Conservation (phyloP, 2,329 filamentous ascomycete genomes). For the Calonectria leucothoes region DNA sequence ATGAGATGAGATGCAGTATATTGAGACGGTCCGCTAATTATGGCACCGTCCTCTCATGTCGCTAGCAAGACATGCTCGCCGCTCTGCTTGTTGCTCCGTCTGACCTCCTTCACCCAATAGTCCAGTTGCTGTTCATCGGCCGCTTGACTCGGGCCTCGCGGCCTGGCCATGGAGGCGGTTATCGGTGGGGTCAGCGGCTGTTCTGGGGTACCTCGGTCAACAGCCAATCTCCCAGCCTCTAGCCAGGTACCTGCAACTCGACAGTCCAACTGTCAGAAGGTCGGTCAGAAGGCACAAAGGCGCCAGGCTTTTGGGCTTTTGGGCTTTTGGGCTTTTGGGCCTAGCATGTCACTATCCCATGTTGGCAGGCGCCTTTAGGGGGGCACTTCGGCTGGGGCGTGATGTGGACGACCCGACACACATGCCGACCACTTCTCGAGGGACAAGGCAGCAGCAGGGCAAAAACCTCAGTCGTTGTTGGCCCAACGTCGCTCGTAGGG, state of each 20-base stretch:
- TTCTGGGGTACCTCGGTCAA: slow-evolving; percentile 36
- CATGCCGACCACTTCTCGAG: background rate
- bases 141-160: slow-evolving; percentile 40
- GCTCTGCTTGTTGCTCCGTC: slow-evolving; percentile 6
- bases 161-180: slow-evolving; percentile 34
- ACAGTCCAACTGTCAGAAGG: slow-evolving; percentile 17
- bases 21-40: slow-evolving; percentile 18
- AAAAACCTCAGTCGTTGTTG: background rate
- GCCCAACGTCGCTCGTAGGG: slow-evolving; percentile 3
- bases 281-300: background rate
- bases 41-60: slow-evolving; percentile 18
- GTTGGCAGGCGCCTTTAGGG: background rate
- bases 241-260: slow-evolving; percentile 27
- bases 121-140: slow-evolving; percentile 4
- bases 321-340: no score
- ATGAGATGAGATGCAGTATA: slow-evolving; percentile 22
- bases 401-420: background rate
- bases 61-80: background rate
- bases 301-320: no score
- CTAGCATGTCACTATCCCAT: background rate
- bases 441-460: background rate
- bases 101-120: background rate
- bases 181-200: slow-evolving; percentile 37
- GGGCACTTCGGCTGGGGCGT: background rate
- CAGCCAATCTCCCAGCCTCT: slow-evolving; percentile 41